Evolutionary conservation across 139 green algal genomes (phyloP), one percentile per base, ranked within the genome.

Genomic region (Tetratostichococcus sp.): DNA sequence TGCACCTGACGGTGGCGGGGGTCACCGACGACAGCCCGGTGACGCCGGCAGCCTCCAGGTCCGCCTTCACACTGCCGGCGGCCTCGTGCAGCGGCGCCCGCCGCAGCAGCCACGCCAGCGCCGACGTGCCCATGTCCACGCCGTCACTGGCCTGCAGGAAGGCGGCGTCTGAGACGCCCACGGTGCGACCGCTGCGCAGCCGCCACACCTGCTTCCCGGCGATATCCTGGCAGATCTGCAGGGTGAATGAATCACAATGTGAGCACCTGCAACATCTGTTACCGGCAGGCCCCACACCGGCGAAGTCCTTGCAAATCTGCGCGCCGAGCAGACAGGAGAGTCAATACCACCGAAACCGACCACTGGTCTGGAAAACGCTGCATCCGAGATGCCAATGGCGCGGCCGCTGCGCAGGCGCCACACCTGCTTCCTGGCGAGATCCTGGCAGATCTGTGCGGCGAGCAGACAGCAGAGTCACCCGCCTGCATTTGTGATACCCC

Each of bases 381-480:
- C 88, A 39, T 93, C 80, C 0, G 68, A 34, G 25, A 89, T 65
- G 58, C 81, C 71, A 17, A 86, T 84, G n/a, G 84, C 57, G 22
- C 70, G 70, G 0, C 85, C 88, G 0, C 70, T 83, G 65, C 83
- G 80, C 34, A 93, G 85, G 35, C 77, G 83, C 85, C 85, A 93
- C 34, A 89, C 43, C 30, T 82, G 79, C 68, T 83, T 67, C 28
- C 80, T 43, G 1, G 86, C 72, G 1, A 77, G 67, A 1, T 33
- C 58, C 43, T 65, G 75, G 75, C 91, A 93, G 75, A 93, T 84
- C 83, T 88, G 83, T n/a, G n/a, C n/a, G n/a, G n/a, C n/a, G n/a
- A n/a, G n/a, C 39, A 50, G 39, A 11, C 39, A 50, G 8, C 39
- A n/a, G n/a, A n/a, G n/a, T n/a, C n/a, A n/a, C n/a, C n/a, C n/a